Evolutionary conservation across 1,139 yeast genomes (phyloP).

Genomic region (Yamadazyma songkhlaensis): DNA sequence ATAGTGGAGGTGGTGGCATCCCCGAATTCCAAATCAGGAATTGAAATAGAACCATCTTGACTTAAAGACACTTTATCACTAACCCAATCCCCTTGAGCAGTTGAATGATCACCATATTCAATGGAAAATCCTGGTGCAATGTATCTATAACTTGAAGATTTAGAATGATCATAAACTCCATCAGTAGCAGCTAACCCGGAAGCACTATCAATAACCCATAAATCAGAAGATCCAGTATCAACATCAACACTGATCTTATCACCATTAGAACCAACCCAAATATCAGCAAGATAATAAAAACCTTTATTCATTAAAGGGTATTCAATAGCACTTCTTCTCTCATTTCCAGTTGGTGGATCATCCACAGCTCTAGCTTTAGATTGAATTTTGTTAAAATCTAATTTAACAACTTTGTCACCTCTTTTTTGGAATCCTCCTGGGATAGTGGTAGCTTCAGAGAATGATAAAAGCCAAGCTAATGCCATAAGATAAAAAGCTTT

Average conservation of each 20-base stretch:
- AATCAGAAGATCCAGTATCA: slow-evolving; percentile 47
- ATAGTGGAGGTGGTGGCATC: slow-evolving; percentile 5
- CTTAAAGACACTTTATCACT: slow-evolving; percentile 32
- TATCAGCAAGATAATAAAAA: slow-evolving; percentile 46
- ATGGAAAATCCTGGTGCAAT: slow-evolving; percentile 39
- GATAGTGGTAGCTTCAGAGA: slow-evolving; percentile 9
- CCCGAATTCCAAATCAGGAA: slow-evolving; percentile 6
- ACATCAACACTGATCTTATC: slow-evolving; percentile 32
- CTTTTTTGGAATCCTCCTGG: slow-evolving; percentile 12
- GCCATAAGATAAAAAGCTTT: slow-evolving; percentile 12
- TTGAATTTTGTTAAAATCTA: slow-evolving; percentile 10
- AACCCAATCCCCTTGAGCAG: slow-evolving; percentile 62
- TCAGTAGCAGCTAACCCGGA: slow-evolving; percentile 10
- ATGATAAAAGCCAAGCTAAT: slow-evolving; percentile 7
- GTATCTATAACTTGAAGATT: slow-evolving; percentile 26
- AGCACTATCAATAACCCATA: slow-evolving; percentile 29
- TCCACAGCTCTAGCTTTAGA: too few relatives aligned
- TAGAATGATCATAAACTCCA: slow-evolving; percentile 12
- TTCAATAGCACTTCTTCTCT: slow-evolving; percentile 14
- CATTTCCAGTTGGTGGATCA: neutral
- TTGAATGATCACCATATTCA: slow-evolving; percentile 56
- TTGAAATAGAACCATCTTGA: slow-evolving; percentile 5
- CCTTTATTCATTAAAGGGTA: slow-evolving; percentile 38
- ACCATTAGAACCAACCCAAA: slow-evolving; percentile 33
- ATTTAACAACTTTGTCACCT: slow-evolving; percentile 10